A percentile compares a stretch with the other conserved stretches of the same genome.
These are phyloP conservation scores for Candida nemodendra DNA, from an alignment of 805 yeast species.

Conservation along the genomic window DNA sequence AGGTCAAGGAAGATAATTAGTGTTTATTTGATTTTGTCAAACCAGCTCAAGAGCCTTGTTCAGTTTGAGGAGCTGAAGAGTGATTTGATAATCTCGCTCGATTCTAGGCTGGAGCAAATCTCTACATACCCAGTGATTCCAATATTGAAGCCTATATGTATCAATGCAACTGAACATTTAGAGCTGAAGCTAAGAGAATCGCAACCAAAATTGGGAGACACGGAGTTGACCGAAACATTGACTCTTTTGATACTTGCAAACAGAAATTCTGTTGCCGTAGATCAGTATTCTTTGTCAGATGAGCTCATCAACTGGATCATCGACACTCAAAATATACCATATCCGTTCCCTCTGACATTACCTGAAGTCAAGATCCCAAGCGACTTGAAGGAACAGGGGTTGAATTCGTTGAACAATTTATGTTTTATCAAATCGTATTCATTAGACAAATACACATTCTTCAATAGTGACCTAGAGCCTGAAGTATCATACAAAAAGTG, in stretches of 20 bases:
- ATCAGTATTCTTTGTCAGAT: constrained; percentile 16
- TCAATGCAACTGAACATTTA: constrained; percentile 46
- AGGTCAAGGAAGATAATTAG: constrained; percentile 22
- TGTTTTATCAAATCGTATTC: constrained; percentile 12
- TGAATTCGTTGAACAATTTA: constrained; percentile 19
- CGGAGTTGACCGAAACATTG: constrained; percentile 16
- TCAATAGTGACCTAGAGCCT: constrained; percentile 13
- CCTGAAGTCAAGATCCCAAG: constrained; percentile 15
- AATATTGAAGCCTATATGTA: constrained; percentile 43
- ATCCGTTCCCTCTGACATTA: constrained; percentile 19
- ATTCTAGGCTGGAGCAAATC: constrained; percentile 32
- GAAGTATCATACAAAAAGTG: constrained; percentile 18
- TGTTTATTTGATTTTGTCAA: constrained; percentile 45
- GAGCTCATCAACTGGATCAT: constrained; percentile 31
- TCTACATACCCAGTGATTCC: constrained; percentile 34
- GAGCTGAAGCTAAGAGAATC: constrained; percentile 20
- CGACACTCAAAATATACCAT: constrained; percentile 11
- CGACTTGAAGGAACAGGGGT: constrained; percentile 17
- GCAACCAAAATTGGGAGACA: constrained; percentile 6
- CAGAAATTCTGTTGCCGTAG: constrained; percentile 14
- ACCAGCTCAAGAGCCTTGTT: constrained; percentile 39
- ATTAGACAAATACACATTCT: constrained; percentile 17
- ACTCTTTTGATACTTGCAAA: constrained; percentile 21
- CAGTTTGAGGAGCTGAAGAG: constrained; percentile 35
- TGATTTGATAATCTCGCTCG: constrained; percentile 49